Conservation (phyloP, 2,329 filamentous ascomycete species). For the Botrytis medusae region DNA sequence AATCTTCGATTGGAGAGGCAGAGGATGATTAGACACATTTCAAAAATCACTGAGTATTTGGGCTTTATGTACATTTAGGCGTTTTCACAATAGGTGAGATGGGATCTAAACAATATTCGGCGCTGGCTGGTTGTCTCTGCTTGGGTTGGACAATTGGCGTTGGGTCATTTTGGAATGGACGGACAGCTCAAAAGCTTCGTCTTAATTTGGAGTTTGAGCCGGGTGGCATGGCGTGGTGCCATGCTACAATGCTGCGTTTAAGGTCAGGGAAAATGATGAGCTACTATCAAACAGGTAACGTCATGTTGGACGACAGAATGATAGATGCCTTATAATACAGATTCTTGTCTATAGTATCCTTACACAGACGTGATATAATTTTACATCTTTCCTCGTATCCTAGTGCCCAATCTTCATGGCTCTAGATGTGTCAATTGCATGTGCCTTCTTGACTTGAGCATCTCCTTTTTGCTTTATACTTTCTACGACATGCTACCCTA, state of each 20-base stretch:
- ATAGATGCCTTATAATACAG: slow-evolving; percentile 19
- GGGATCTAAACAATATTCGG: background rate
- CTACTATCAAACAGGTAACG: background rate
- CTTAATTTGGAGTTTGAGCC: background rate
- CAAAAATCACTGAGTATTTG: no score
- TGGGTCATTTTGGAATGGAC: background rate
- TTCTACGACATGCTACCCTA: background rate
- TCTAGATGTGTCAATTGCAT: background rate
- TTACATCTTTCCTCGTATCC: background rate
- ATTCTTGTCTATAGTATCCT: background rate
- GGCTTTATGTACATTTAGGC: background rate
- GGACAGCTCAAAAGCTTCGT: background rate
- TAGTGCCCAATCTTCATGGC: background rate
- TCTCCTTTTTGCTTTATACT: background rate
- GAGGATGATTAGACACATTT: slow-evolving; percentile 31
- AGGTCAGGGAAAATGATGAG: background rate
- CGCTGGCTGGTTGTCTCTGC: slow-evolving; percentile 3
- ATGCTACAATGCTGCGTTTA: background rate
- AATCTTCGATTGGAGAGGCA: slow-evolving; percentile 42
- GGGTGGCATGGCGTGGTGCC: background rate
- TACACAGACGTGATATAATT: slow-evolving; percentile 6
- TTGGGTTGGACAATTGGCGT: background rate
- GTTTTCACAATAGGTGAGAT: background rate
- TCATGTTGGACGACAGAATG: background rate
- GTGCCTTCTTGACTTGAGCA: background rate